Base-by-base conservation (phyloP, 2,329 filamentous ascomycete genomes). In the Calonectria montana region DNA sequence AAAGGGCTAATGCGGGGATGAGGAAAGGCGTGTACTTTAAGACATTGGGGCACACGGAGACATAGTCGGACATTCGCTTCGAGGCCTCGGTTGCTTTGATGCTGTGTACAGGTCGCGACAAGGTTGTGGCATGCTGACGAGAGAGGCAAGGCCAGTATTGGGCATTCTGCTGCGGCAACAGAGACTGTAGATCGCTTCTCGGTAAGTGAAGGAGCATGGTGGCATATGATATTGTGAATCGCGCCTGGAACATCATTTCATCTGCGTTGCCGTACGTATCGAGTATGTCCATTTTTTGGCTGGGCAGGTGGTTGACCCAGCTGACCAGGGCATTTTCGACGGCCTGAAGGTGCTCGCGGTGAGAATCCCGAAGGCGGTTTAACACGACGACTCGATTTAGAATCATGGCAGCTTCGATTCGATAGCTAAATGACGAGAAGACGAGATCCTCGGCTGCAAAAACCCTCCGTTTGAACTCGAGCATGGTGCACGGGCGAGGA, bases 41-140 rank as follows among this genome's bases (percentile, higher is more conserved):
- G 1, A 77, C 71, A 1, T 76, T 76, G 0, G 75, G 73, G 0
- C 74, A 76, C 0, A 78, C 65, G 0, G 76, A 76, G 29, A 76
- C 74, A 3, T 66, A 77, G 35, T 78, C 75, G 1, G 75, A 76
- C 10, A 78, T 72, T 3, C 76, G 66, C 9, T 74, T 69, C 0
- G 76, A 77, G 1, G 76, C 76, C 13, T 78, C 76, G 2, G 75
- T 76, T 4, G 76, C 76, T 41, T 78, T 78, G 4, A 78, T 75
- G 4, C 76, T 75, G 12, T 78, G 76, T 0, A 78, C 73, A 0
- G 76, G 27, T 2, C 71, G 70, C 0, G 69, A 75, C 18, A 43
- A 64, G 43, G 73, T 50, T 27, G 73, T 41, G 53, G 69, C 65
- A 13, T 65, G 45, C 39, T 27, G 63, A 21, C 50, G 73, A 0